Evolutionary conservation across 495 filamentous ascomycete genomes (phyloP), one percentile per base, ranked within the genome.

Genomic region (Aspergillus olivimuriae): DNA sequence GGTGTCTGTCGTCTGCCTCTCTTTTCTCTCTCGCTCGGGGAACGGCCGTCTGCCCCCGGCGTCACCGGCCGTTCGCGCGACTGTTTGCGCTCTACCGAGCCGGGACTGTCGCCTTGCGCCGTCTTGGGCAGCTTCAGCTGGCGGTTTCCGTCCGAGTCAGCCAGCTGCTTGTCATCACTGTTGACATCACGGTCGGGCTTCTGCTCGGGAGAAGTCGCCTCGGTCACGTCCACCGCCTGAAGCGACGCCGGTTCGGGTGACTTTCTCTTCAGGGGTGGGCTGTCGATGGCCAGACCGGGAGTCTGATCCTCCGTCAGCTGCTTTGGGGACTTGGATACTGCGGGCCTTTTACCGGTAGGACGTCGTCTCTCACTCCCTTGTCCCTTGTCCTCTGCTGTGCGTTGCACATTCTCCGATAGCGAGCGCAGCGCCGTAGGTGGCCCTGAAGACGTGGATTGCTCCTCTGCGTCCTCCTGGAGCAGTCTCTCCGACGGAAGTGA

Each of bases 401-500:
- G 16, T 41, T 20, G 20, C 14, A 34, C n/a, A 17, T 35, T 34
- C 20, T 31, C 43, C 36, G 28, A 18, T 31, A 55, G 39, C 4
- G 58, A 55, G 7, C 42, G 41, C 15, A 58, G 42, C 4, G 55
- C 58, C 1, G 50, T 53, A n/a, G 52, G 10, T 24, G 34, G 34
- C 16, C 36, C 15, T 36, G 37, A 18, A 12, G 43, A 21, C 4
- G 41, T 24, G 6, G 43, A 34, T 9, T 39, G 14, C 31, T 41
- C 44, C 5, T 17, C 34, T 18, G 18, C 52, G 51, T 39, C 63
- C 60, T 39, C 58, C 50, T 67, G 60, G 1, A 80, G 54, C 4
- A 81, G 52, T 23, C 77, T 61, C 56, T 82, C 81, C 11, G 80
- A 83, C 4, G 78, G 80, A 12, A 84, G 54, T 12, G 74, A 74